Base-by-base conservation (phyloP, 108 stramenopile genomes). In the Skeletonema potamos region DNA sequence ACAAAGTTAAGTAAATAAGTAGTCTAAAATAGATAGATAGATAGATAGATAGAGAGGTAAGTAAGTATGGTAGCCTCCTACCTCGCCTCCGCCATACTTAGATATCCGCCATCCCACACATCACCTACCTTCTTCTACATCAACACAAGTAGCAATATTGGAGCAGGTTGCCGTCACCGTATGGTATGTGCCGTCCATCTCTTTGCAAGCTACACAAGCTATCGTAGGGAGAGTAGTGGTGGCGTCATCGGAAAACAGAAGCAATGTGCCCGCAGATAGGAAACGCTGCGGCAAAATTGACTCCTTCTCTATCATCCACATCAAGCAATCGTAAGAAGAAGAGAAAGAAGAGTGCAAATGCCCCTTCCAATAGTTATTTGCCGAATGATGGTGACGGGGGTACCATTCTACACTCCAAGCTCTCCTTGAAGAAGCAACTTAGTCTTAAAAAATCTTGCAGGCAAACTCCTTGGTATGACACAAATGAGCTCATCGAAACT, bases 361-460 rank as follows among this genome's bases (percentile, higher is more conserved):
- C 87, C 87, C 29, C 83, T 66, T 3, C 90, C 86, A 79, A 87
- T 2, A 91, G 77, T 64, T 87, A 86, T 77, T 89, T 88, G 43
- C 54, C 28, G 20, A n/a, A 54, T 33, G 48, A 66, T 34, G 27
- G 22, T 20, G 27, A 63, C 2, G 18, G 8, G 24, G 29, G 11
- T 17, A 63, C 32, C 6, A 24, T 37, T 43, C 27, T 54, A 7
- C 41, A 61, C 8, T 72, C 77, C 34, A 79, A 62, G 28, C 33
- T 81, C 17, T 81, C 80, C 2, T 22, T 64, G 11, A 74, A 69
- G 55, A 81, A 74, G 27, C 64, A 43, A 1, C 66, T 59, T 15
- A 48, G 58, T 26, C 58, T 81, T 28, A 70, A 61, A 44, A 81
- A 64, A 26, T 34, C 64, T 2, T 34, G 58, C 41, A 68, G 64